A percentile compares a stretch with the other conserved stretches of the same genome.
These are phyloP conservation scores for Camptophora hylomeconis DNA, from an alignment of 2,329 filamentous ascomycete species.

Conservation along the genomic window DNA sequence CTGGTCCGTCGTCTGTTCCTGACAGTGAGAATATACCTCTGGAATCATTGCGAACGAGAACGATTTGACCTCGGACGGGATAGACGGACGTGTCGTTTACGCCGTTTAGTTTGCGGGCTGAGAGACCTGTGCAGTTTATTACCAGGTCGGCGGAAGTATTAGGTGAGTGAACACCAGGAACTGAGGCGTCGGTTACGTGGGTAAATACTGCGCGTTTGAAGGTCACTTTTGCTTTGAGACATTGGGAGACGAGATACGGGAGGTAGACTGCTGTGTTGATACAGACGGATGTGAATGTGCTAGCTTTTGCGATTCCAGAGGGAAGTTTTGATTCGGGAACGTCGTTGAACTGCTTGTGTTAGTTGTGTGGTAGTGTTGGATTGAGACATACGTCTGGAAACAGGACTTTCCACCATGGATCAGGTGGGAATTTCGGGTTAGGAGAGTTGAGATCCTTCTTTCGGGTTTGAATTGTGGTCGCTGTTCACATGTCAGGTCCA, in stretches of 20 bases:
- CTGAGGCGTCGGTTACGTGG: slow-evolving; percentile 63
- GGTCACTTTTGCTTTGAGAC: slow-evolving; percentile 57
- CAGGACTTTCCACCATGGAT: slow-evolving; percentile 62
- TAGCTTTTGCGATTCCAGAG: slow-evolving; percentile 55
- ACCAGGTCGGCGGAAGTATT: slow-evolving; percentile 52
- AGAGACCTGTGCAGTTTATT: slow-evolving; percentile 75
- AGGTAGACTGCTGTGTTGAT: slow-evolving; percentile 86
- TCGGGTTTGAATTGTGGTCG: slow-evolving; percentile 41
- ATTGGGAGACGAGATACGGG: slow-evolving; percentile 71
- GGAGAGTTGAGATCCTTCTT: slow-evolving; percentile 47
- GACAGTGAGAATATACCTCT: slow-evolving; percentile 57
- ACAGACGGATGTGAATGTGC: slow-evolving; percentile 70
- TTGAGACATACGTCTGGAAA: slow-evolving; percentile 49
- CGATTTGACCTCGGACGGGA: slow-evolving; percentile 70
- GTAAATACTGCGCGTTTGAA: slow-evolving; percentile 49
- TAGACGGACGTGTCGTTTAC: slow-evolving; percentile 62
- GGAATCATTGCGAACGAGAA: slow-evolving; percentile 68
- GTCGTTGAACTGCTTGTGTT: slow-evolving; percentile 41
- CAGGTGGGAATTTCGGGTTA: slow-evolving; percentile 42
- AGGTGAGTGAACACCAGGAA: slow-evolving; percentile 45
- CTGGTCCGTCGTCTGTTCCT: slow-evolving; percentile 58
- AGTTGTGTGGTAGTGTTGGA: neutral
- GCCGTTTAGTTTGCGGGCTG: slow-evolving; percentile 63
- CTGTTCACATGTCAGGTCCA: slow-evolving; percentile 1
- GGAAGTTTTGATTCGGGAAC: slow-evolving; percentile 46